Evolutionary conservation across 2,329 filamentous ascomycete species (phyloP).

Genomic region (Aspergillus brunneoviolaceus): DNA sequence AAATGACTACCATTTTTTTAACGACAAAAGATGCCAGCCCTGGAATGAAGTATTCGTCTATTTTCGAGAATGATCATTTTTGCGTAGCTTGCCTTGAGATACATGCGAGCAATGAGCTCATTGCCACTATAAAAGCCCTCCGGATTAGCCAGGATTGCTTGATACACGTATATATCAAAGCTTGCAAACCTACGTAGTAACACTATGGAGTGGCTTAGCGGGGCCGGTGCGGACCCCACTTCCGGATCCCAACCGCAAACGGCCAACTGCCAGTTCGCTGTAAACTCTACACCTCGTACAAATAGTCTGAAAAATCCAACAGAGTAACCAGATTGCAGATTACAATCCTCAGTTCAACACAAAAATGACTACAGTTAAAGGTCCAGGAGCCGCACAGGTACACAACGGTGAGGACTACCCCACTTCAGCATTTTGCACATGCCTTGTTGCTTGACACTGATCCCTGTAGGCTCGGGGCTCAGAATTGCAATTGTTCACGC

Average conservation of each 20-base stretch:
- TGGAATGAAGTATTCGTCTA: neutral
- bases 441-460: conserved; percentile 11
- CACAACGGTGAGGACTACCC: conserved; percentile 54
- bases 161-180: too few relatives aligned
- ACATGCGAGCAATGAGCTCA: too few relatives aligned
- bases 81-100: neutral
- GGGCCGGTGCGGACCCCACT: neutral
- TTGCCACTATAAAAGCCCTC: too few relatives aligned
- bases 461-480: conserved; percentile 61
- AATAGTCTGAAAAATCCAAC: neutral
- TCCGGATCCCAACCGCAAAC: neutral
- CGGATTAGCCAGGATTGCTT: too few relatives aligned
- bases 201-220: neutral
- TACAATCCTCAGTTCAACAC: neutral
- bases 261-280: too few relatives aligned
- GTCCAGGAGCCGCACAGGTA: conserved; percentile 58
- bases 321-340: neutral
- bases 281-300: neutral
- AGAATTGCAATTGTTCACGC: conserved; percentile 95
- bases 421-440: neutral
- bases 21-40: neutral
- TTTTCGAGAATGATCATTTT: neutral
- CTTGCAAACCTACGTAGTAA: neutral
- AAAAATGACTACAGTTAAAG: conserved; percentile 59
- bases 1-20: neutral